Conservation (phyloP, 2,329 filamentous ascomycete genomes). For the Arthrinium phaeospermum region DNA sequence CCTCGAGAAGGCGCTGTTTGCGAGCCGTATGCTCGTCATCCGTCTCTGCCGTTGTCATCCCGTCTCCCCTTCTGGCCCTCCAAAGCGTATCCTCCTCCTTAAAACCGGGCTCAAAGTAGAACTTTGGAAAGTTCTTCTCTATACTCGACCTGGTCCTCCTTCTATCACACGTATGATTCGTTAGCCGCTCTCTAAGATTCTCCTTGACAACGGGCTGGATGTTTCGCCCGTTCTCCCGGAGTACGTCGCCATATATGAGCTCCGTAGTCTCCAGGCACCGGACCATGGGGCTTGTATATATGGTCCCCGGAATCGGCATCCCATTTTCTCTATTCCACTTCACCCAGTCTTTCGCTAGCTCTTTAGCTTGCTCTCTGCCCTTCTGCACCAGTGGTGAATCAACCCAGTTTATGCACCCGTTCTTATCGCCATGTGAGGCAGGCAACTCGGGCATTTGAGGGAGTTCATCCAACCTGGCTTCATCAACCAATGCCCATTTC, state of each 20-base stretch:
- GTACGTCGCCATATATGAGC: constrained; percentile 21
- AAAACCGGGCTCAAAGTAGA: constrained; percentile 26
- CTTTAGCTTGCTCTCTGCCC: constrained; percentile 22
- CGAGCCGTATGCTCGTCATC: constrained; percentile 23
- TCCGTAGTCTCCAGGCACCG: constrained; percentile 28
- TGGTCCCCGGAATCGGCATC: constrained; percentile 24
- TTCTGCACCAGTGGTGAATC: constrained; percentile 25
- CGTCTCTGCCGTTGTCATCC: constrained; percentile 17
- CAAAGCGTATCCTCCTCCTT: constrained; percentile 25
- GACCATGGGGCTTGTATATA: constrained; percentile 28
- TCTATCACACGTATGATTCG: constrained; percentile 29
- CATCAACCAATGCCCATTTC: constrained; percentile 26
- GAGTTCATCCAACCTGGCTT: constrained; percentile 18
- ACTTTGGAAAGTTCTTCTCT: constrained; percentile 25
- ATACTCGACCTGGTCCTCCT: constrained; percentile 29
- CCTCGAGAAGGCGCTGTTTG: constrained; percentile 27
- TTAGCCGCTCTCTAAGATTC: constrained; percentile 28
- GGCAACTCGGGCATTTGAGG: neutral
- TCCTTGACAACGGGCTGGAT: constrained; percentile 29
- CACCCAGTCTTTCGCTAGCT: constrained; percentile 22
- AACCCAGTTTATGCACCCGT: constrained; percentile 22
- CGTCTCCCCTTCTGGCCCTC: neutral
- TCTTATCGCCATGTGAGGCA: neutral
- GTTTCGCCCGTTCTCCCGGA: neutral
- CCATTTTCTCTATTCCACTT: constrained; percentile 21